phyloP scores from a whole-genome alignment of 202 grass and related monocot genomes.

The Bolboschoenoplectus hybrid region DNA sequence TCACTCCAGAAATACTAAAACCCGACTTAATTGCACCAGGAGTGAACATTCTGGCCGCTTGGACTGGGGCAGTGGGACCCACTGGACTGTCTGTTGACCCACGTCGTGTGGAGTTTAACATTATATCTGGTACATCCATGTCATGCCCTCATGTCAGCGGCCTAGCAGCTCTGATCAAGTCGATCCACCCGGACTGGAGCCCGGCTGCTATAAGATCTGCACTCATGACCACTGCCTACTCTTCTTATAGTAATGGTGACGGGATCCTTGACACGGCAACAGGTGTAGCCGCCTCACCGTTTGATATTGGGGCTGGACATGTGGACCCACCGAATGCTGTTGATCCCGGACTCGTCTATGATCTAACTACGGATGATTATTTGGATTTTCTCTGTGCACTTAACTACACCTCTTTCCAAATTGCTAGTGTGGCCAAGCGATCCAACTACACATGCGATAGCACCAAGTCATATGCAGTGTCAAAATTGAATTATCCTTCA shows the following conservation, averaged over 20 bases:
- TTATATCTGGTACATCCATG: constrained; percentile 94
- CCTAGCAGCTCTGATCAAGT: constrained; percentile 61
- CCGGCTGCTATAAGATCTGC: constrained; percentile 82
- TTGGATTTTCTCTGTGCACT: constrained; percentile 92
- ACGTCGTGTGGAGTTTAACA: constrained; percentile 69
- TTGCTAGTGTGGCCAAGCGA: constrained; percentile 59
- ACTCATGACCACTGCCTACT: constrained; percentile 95
- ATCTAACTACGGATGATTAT: constrained; percentile 61
- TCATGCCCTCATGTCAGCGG: constrained; percentile 92
- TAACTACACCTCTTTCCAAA: constrained; percentile 71
- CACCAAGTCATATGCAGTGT: constrained; percentile 53
- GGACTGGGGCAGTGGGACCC: constrained; percentile 67
- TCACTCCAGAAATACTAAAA: constrained; percentile 83
- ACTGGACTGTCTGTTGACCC: constrained; percentile 57
- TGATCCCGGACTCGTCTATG: constrained; percentile 83
- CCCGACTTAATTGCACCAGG: constrained; percentile 78
- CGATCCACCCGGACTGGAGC: constrained; percentile 78
- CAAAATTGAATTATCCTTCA: constrained; percentile 85
- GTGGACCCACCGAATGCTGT: constrained; percentile 60
- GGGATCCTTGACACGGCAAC: constrained; percentile 63
- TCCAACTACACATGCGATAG: constrained; percentile 44
- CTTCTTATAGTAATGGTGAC: constrained; percentile 47
- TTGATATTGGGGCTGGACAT: constrained; percentile 82
- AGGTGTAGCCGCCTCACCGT: constrained; percentile 57
- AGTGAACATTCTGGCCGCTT: constrained; percentile 89